Evolutionary conservation across 1,139 yeast genomes (phyloP).

Genomic region (Arxiozyma heterogenica): DNA sequence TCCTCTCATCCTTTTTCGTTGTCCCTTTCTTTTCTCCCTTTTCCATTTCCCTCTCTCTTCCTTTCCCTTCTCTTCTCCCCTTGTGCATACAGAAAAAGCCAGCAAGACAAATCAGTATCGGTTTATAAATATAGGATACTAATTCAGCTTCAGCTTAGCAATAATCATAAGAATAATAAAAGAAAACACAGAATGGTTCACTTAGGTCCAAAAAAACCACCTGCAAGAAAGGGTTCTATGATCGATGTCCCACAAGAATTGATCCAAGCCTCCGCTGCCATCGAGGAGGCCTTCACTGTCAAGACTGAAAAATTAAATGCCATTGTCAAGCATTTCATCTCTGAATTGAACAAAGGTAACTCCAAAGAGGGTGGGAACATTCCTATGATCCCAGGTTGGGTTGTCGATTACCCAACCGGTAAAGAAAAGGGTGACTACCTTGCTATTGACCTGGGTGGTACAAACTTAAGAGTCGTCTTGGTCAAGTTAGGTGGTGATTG

Average conservation of each 20-base stretch:
- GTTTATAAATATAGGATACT: background rate
- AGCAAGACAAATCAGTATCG: background rate
- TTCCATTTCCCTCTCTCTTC: no score
- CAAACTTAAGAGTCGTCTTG: constrained; percentile 82
- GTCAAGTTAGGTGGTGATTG: constrained; percentile 72
- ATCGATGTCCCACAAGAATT: constrained; percentile 62
- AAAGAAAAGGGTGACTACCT: constrained; percentile 78
- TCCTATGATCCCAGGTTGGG: constrained; percentile 98
- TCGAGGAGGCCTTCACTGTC: constrained; percentile 60
- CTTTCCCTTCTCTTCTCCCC: no score
- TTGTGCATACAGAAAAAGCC: background rate
- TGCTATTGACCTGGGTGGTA: constrained; percentile 94
- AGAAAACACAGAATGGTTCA: constrained; percentile 66
- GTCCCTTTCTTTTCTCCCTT: no score
- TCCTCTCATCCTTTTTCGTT: no score
- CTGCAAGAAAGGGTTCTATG: constrained; percentile 73
- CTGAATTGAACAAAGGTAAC: constrained; percentile 73
- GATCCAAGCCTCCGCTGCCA: constrained; percentile 46
- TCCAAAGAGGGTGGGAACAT: constrained; percentile 70
- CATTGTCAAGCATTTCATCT: constrained; percentile 59
- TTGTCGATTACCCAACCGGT: constrained; percentile 87
- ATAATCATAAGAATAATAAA: no score
- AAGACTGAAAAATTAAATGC: constrained; percentile 49
- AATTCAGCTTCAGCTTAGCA: background rate
- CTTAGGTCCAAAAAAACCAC: constrained; percentile 77